These are phyloP conservation scores for Barnettozyma salicaria DNA, from an alignment of 805 yeast species.

Conservation along the genomic window DNA sequence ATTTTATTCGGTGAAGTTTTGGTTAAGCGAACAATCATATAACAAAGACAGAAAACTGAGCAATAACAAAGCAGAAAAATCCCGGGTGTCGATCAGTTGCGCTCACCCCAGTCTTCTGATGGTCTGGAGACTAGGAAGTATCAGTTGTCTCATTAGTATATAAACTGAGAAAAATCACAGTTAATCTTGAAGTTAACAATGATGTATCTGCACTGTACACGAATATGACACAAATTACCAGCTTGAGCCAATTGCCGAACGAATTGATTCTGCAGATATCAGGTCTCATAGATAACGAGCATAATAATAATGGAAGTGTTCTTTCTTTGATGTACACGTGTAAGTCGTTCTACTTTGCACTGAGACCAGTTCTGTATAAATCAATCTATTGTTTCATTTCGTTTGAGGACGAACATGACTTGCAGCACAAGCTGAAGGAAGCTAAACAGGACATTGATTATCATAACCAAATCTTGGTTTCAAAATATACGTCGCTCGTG, in stretches of 20 bases:
- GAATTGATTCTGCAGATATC: slow-evolving; percentile 6
- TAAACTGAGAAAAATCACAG: neutral
- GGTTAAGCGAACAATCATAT: too few species aligned
- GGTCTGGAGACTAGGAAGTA: too few species aligned
- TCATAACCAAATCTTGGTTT: neutral
- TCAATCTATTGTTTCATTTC: slow-evolving; percentile 15
- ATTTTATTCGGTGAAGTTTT: neutral
- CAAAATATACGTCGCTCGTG: too few species aligned
- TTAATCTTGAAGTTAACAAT: too few species aligned
- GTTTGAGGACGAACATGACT: slow-evolving; percentile 9
- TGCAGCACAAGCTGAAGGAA: slow-evolving; percentile 1
- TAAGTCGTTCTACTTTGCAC: slow-evolving; percentile 9
- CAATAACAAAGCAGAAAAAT: too few species aligned
- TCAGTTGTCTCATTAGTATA: neutral
- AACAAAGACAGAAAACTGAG: too few species aligned
- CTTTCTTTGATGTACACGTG: slow-evolving; percentile 11
- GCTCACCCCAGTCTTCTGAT: too few species aligned
- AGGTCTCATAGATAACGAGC: slow-evolving; percentile 2
- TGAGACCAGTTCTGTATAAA: slow-evolving; percentile 11
- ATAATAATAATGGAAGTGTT: slow-evolving; percentile 7
- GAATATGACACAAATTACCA: slow-evolving; percentile 1
- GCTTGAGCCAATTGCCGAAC: slow-evolving; percentile 5
- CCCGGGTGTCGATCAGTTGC: too few species aligned
- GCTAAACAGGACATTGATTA: neutral
- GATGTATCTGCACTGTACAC: neutral